Evolutionary conservation across 2,329 filamentous ascomycete species (phyloP).

Genomic region (Myriosclerotinia duriaeana): DNA sequence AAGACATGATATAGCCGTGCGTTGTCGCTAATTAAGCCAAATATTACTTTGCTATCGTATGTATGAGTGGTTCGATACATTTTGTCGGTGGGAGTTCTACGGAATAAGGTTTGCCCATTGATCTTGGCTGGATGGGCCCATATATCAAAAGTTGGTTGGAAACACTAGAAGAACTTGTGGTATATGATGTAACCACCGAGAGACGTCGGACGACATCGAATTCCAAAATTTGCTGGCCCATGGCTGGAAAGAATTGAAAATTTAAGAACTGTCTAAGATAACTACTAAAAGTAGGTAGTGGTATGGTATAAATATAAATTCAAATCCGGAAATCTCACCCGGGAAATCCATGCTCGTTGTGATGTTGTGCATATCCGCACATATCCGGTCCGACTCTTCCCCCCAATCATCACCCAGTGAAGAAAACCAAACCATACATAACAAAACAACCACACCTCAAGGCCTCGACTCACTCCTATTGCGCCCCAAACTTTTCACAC

Average conservation of each 20-base stretch:
- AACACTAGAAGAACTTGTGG: background rate
- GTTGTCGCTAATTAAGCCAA: conserved; percentile 2
- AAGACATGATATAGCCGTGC: background rate
- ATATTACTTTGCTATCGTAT: background rate
- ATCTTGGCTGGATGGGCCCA: background rate
- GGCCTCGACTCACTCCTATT: background rate
- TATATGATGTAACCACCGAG: background rate
- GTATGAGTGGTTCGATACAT: background rate
- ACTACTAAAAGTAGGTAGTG: too few species aligned
- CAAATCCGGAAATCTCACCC: too few species aligned
- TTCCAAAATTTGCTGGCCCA: too few species aligned
- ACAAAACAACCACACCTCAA: background rate
- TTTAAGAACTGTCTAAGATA: too few species aligned
- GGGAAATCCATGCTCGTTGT: too few species aligned
- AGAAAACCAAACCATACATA: background rate
- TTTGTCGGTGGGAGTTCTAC: background rate
- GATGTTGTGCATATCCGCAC: background rate
- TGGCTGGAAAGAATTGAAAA: too few species aligned
- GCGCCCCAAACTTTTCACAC: background rate
- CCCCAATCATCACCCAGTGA: background rate
- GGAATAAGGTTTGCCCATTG: background rate
- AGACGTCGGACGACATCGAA: too few species aligned
- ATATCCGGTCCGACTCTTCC: background rate
- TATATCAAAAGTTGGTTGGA: background rate
- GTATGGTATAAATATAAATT: too few species aligned